Conservation (phyloP, 2,329 filamentous ascomycete species). For the Apiospora rasikravindrae region DNA sequence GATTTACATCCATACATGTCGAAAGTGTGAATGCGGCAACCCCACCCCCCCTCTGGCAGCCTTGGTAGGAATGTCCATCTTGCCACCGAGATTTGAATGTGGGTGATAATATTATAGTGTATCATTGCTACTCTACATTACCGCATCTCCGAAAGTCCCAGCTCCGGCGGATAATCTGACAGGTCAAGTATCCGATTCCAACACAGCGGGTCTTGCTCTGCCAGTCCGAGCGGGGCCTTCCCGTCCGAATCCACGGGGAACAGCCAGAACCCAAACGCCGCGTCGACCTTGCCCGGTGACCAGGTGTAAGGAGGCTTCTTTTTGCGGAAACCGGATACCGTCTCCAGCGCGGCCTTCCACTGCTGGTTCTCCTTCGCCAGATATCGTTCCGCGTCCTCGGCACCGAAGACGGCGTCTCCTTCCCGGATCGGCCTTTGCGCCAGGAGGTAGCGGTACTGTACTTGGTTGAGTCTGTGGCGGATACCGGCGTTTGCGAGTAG, state of each 20-base stretch:
- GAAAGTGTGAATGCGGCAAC: no score
- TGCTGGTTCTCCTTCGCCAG: not conserved
- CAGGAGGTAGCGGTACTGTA: conserved; percentile 12
- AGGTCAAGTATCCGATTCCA: not conserved
- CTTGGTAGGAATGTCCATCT: no score
- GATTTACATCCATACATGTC: no score
- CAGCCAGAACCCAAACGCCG: conserved; percentile 15
- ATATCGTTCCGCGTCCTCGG: not conserved
- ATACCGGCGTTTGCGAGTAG: not conserved
- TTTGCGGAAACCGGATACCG: not conserved
- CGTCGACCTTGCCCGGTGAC: not conserved
- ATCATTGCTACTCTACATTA: not conserved
- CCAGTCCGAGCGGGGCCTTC: not conserved
- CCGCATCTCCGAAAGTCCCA: not conserved
- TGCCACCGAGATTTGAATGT: no score
- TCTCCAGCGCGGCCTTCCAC: not conserved
- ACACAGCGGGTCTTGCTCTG: not conserved
- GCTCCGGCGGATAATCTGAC: not conserved
- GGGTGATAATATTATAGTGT: no score
- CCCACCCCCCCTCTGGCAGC: no score
- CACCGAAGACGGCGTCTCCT: not conserved
- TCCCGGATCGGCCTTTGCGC: not conserved
- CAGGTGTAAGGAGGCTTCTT: not conserved
- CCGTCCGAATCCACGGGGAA: not conserved
- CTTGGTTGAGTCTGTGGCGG: not conserved